phyloP scores from a whole-genome alignment of 805 yeast genomes.

The Pichia membranifaciens region DNA sequence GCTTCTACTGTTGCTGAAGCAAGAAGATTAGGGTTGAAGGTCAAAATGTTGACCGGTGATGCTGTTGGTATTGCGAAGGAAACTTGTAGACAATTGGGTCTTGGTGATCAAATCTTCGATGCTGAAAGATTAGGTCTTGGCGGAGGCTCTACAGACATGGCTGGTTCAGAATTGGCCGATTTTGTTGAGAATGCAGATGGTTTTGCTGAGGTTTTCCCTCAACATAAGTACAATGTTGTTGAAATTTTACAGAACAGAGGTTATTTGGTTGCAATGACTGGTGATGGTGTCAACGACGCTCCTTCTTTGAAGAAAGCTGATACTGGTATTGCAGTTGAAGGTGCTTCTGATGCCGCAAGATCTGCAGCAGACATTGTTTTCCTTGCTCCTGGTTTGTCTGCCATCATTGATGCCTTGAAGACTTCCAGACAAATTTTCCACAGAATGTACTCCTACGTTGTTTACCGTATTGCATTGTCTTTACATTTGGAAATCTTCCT shows the following conservation, averaged over 20 bases:
- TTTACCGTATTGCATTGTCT: constrained; percentile 92
- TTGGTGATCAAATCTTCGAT: constrained; percentile 93
- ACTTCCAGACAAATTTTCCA: constrained; percentile 95
- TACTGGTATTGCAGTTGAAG: constrained; percentile 95
- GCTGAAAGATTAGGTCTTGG: constrained; percentile 94
- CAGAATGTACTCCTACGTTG: constrained; percentile 96
- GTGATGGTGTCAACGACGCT: constrained; percentile 97
- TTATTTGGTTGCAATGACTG: constrained; percentile 96
- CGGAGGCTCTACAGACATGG: constrained; percentile 75
- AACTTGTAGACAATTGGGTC: constrained; percentile 95
- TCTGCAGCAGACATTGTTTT: constrained; percentile 94
- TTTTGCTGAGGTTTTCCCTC: constrained; percentile 96
- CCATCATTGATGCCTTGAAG: constrained; percentile 87
- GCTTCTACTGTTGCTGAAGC: constrained; percentile 92
- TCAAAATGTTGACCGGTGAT: constrained; percentile 98
- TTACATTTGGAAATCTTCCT: constrained; percentile 88
- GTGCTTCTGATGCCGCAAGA: constrained; percentile 93
- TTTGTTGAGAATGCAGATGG: constrained; percentile 96
- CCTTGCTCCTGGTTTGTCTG: constrained; percentile 90
- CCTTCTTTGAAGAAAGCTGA: constrained; percentile 93
- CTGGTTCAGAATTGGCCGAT: constrained; percentile 95
- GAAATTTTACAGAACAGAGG: constrained; percentile 92
- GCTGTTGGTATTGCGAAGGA: constrained; percentile 99
- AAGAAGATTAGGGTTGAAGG: constrained; percentile 83
- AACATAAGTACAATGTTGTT: constrained; percentile 91